Conservation (phyloP, 257 asterid species). For the Haberlea rhodopensis region DNA sequence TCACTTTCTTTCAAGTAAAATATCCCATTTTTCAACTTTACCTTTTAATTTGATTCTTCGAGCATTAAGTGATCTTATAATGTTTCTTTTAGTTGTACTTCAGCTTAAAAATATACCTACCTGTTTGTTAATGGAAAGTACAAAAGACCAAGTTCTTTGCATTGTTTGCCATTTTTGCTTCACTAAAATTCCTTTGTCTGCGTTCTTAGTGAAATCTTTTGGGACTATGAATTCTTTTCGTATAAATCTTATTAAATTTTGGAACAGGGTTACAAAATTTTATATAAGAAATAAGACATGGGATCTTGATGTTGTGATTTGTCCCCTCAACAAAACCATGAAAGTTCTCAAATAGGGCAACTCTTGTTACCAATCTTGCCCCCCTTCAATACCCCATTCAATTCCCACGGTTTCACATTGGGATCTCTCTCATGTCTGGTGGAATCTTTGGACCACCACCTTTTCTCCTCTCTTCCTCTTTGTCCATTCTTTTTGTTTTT, state of each 20-base stretch:
- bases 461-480: slow-evolving; percentile 17
- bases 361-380: slow-evolving; percentile 38
- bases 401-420: slow-evolving; percentile 36
- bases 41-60: slow-evolving; percentile 19
- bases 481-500: slow-evolving; percentile 32
- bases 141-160: slow-evolving; percentile 18
- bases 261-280: not conserved
- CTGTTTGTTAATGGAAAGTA: slow-evolving; percentile 31
- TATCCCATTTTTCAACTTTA: no score
- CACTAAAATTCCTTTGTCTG: slow-evolving; percentile 37
- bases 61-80: slow-evolving; percentile 23
- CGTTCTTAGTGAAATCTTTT: not conserved
- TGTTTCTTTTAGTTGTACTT: slow-evolving; percentile 24
- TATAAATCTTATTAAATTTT: no score
- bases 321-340: slow-evolving; percentile 94
- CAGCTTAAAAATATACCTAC: slow-evolving; percentile 6
- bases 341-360: slow-evolving; percentile 58
- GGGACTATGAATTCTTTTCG: no score
- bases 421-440: slow-evolving; percentile 84
- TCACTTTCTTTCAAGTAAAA: no score
- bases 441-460: slow-evolving; percentile 47
- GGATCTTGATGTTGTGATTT: slow-evolving; percentile 16
- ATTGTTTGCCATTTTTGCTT: slow-evolving; percentile 29
- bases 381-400: slow-evolving; percentile 30
- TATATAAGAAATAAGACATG: not conserved